Conservation (phyloP, 129 eudicot genomes). For the Silybum marianum region DNA sequence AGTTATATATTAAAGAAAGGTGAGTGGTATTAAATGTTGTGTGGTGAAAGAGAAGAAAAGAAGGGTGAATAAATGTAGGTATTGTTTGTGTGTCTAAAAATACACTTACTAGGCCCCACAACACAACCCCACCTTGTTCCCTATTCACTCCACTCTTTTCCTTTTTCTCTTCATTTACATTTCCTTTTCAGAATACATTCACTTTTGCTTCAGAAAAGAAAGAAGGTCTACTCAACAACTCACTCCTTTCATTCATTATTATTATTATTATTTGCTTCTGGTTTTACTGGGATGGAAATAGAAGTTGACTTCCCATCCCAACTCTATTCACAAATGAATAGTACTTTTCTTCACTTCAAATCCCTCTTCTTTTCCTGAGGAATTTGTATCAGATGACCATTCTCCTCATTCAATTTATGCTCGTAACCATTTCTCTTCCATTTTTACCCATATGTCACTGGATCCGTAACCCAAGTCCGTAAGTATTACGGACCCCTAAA, state of each 20-base stretch:
- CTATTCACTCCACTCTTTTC: constrained; percentile 40
- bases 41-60: neutral
- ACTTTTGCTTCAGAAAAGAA: constrained; percentile 39
- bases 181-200: constrained; percentile 42
- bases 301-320: constrained; percentile 34
- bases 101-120: constrained; percentile 17
- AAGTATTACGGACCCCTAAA: no score
- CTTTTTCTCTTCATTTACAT: constrained; percentile 39
- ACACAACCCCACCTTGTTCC: constrained; percentile 32
- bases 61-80: constrained; percentile 15
- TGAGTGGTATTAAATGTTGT: constrained; percentile 8
- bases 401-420: no score
- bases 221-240: constrained; percentile 25
- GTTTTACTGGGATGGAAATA: constrained; percentile 32
- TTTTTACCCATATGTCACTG: no score
- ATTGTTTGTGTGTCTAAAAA: constrained; percentile 25
- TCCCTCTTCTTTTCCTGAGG: no score
- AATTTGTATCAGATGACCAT: no score
- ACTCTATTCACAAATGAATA: constrained; percentile 15
- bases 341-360: neutral
- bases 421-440: no score
- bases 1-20: no score
- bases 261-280: constrained; percentile 9
- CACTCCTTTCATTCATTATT: constrained; percentile 31
- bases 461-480: no score